Evolutionary conservation across 1,139 yeast species (phyloP), one percentile per base, ranked within the genome.

Genomic region (Yamadazyma dushanensis): DNA sequence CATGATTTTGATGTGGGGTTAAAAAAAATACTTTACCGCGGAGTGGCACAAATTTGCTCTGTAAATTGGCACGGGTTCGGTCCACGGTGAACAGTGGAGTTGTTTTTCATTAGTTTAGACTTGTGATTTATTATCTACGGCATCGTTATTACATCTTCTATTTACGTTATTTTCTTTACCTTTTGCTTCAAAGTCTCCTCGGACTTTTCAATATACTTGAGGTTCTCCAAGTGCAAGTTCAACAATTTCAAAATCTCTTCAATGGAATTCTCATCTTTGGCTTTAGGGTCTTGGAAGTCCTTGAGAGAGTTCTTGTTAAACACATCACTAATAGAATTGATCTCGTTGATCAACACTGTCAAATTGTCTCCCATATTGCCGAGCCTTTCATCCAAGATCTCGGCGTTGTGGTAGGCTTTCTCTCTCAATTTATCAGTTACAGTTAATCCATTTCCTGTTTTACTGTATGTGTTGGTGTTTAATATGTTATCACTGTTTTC

Each of bases 391-490:
- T 88, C 95, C 46, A 92, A 68, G 36, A 80, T 69, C 54, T 90
- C 95, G 0, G 98, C 97, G 28, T 89, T 76, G 46, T 79, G 81
- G 57, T 90, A 92, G 0, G 96, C 95, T 53, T 84, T 85, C 54
- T 85, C 94, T 51, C 98, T 80, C 53, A 89, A 87, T 58, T 85
- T 88, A 56, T 92, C 98, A 28, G 76, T 68, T n/a, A 65, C 66
- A 44, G 65, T 66, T 32, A 67, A 55, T 10, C 37, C 40, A 10
- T 30, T 38, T 8, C 34, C 26, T 23, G 42, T 47, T 16, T 39
- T 38, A 20, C 39, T 32, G 18, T 15, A 15, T 8, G 18, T 25
- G 14, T 44, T 26, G 14, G 31, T 33, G 28, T 40, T 30, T 21
- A 46, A 30, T 23, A 46, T 32, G 32, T 36, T 41, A 22, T 47